Evolutionary conservation across 768 basidiomycete species (phyloP).

Genomic region (Pleurotus pulmonarius): DNA sequence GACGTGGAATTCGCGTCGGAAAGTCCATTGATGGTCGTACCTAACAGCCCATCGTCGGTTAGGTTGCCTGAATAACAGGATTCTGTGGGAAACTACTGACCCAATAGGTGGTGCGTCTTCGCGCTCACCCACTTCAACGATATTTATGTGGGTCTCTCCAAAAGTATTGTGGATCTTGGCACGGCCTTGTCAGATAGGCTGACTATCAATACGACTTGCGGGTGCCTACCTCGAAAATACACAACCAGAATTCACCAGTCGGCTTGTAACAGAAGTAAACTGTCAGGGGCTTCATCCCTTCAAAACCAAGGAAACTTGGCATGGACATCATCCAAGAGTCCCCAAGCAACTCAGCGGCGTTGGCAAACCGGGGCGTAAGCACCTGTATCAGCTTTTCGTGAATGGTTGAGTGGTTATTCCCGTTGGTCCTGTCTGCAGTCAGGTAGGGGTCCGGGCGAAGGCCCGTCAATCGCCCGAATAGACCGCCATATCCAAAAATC

Average conservation of each 20-base stretch:
- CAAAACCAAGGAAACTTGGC: constrained; percentile 62
- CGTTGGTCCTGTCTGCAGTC: constrained; percentile 1
- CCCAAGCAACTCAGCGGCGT: constrained; percentile 23
- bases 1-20: constrained; percentile 67
- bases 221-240: constrained; percentile 53
- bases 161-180: constrained; percentile 69
- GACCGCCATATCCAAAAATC: constrained; percentile 53
- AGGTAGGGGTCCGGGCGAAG: constrained; percentile 46
- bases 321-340: constrained; percentile 74
- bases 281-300: constrained; percentile 70
- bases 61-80: background rate
- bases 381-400: constrained; percentile 35
- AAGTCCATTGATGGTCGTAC: constrained; percentile 62
- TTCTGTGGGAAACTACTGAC: constrained; percentile 19
- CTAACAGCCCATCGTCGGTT: constrained; percentile 15
- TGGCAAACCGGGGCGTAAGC: constrained; percentile 26
- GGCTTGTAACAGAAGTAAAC: constrained; percentile 61
- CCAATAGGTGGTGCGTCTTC: constrained; percentile 37
- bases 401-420: constrained; percentile 22
- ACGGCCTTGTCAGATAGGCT: background rate
- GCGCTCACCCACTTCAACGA: constrained; percentile 40
- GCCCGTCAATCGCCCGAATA: constrained; percentile 40
- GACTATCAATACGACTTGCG: background rate
- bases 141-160: constrained; percentile 61
- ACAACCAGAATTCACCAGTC: constrained; percentile 28